These are phyloP conservation scores for Scedosporium aurantiacum DNA, from an alignment of 2,329 filamentous ascomycete genomes.

Conservation along the genomic window DNA sequence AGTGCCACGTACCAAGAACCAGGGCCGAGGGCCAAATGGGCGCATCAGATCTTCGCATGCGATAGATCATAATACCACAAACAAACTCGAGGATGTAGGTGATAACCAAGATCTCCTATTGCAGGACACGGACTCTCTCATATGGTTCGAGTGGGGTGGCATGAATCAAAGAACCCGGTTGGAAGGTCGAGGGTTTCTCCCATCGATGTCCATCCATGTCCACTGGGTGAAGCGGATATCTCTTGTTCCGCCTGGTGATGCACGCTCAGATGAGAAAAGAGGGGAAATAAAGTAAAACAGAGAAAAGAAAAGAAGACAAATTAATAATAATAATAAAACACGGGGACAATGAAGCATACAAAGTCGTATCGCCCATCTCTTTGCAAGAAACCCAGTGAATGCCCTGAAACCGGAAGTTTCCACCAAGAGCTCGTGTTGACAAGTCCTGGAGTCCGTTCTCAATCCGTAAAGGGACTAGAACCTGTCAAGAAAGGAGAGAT, in stretches of 20 bases:
- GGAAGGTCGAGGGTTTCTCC: too few relatives aligned
- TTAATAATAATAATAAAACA: background rate
- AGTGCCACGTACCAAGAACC: slow-evolving; percentile 3
- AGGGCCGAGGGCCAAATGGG: background rate
- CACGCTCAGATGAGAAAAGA: background rate
- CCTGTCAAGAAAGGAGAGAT: background rate
- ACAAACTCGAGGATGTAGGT: background rate
- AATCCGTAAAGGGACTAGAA: background rate
- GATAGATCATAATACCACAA: background rate
- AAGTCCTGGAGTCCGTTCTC: background rate
- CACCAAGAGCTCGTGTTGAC: background rate
- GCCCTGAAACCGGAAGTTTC: background rate
- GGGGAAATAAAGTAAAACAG: background rate
- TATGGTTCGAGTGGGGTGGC: background rate
- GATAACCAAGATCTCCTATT: background rate
- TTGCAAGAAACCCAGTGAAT: too few relatives aligned
- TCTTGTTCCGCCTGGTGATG: background rate
- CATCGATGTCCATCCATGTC: too few relatives aligned
- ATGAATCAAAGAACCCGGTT: too few relatives aligned
- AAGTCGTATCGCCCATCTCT: too few relatives aligned
- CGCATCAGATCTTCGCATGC: background rate
- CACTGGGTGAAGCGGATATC: background rate
- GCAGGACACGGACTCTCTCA: background rate
- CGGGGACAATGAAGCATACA: background rate
- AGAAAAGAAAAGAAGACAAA: background rate